Evolutionary conservation across 2,329 filamentous ascomycete species (phyloP).

Genomic region (Sclerotinia glacialis): DNA sequence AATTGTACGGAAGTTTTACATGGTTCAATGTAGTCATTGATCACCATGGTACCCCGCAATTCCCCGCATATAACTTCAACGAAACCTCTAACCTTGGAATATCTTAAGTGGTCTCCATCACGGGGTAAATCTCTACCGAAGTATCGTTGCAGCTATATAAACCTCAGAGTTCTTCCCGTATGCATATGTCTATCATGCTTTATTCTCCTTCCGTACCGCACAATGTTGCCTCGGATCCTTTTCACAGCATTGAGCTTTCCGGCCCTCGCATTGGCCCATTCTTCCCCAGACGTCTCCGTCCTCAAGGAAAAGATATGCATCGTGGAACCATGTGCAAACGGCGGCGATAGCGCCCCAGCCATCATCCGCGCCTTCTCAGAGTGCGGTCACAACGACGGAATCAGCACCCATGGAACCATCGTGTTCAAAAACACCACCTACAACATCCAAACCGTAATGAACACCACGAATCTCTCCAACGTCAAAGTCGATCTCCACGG

Average conservation of each 20-base stretch:
- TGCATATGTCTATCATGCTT: not conserved
- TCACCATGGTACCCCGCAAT: constrained; percentile 6
- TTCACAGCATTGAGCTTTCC: constrained; percentile 5
- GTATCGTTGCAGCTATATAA: not conserved
- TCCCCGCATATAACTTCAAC: not conserved
- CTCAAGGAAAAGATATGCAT: constrained; percentile 21
- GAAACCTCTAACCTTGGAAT: not conserved
- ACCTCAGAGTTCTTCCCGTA: not conserved
- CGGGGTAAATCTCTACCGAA: not conserved
- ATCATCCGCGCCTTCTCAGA: constrained; percentile 44
- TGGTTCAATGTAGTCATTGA: not conserved
- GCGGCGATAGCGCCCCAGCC: constrained; percentile 37
- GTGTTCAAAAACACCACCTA: constrained; percentile 46
- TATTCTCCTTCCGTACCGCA: not conserved
- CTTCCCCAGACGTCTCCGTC: not conserved
- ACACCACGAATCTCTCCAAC: constrained; percentile 44
- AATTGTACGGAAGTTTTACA: too few relatives aligned
- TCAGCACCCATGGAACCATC: constrained; percentile 39
- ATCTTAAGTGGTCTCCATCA: not conserved
- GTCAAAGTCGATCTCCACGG: constrained; percentile 52
- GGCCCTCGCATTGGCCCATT: not conserved
- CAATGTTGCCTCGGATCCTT: constrained; percentile 13
- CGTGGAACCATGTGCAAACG: constrained; percentile 34
- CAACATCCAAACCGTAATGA: constrained; percentile 46
- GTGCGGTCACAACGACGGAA: constrained; percentile 40